Evolutionary conservation across 139 green algal species (phyloP), one percentile per base, ranked within the genome.

Genomic region (Zygnema circumcarinatum): DNA sequence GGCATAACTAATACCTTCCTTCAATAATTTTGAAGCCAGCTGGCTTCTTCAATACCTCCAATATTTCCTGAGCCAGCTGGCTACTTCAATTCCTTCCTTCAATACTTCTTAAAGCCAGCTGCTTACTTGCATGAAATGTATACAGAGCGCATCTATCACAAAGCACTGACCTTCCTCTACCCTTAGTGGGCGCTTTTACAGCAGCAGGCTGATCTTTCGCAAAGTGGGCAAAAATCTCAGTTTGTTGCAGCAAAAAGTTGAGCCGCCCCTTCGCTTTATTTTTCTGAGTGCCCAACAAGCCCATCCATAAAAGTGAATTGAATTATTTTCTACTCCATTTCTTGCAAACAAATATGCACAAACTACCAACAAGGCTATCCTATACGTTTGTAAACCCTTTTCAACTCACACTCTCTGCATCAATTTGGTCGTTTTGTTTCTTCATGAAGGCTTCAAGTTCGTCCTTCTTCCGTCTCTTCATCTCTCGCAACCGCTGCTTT

Each of bases 221-320:
- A 91, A 99, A 99, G 81, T 99, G 97, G 93, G 98, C 95, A 83
- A 99, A 99, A 21, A 99, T 95, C 92, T 99, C 97, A 0, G 97
- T 96, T 84, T 99, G 97, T 62, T 96, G 93, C 38, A 99, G 92
- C 83, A 99, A 86, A 86, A 98, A 99, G 39, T 97, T 91, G 25
- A 99, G 89, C 1, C 97, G 94, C 84, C 94, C 94, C 69, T 92
- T 89, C 2, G 92, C 93, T 7, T 93, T 93, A n/a, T 94, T 91
- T 0, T 90, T 94, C 95, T 98, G 82, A 41, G 1, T 53, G 1
- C 1, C 74, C 78, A 2, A n/a, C n/a, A n/a, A n/a, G n/a, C 54
- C 54, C 74, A 31, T 2, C 74, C 2, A 2, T 38, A 84, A 1
- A 75, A 33, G 1, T 33, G 2, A 16, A 2, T 75, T 39, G 32